These are phyloP conservation scores for Coniochaeta pulveracea DNA, from an alignment of 2,329 filamentous ascomycete genomes.

Conservation along the genomic window DNA sequence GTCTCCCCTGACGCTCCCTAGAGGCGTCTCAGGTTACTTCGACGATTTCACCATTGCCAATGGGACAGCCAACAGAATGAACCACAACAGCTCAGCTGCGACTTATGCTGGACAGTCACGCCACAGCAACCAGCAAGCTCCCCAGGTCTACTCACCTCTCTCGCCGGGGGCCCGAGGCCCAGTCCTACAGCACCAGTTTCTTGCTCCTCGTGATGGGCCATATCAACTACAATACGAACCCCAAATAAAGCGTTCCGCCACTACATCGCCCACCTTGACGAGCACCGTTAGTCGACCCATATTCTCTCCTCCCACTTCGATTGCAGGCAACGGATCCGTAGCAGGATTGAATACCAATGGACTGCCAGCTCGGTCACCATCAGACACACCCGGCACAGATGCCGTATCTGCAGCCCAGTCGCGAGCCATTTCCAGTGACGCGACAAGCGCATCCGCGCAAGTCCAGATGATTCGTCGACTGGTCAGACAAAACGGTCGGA, in stretches of 20 bases:
- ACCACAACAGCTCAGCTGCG: slow-evolving; percentile 1
- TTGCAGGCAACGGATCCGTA: neutral
- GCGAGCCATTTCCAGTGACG: slow-evolving; percentile 17
- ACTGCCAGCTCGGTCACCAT: slow-evolving; percentile 5
- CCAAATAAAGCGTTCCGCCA: slow-evolving; percentile 14
- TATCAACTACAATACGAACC: slow-evolving; percentile 14
- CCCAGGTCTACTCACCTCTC: slow-evolving; percentile 12
- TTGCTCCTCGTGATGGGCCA: slow-evolving; percentile 15
- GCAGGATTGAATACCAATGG: neutral
- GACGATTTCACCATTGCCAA: slow-evolving; percentile 15
- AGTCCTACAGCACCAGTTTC: slow-evolving; percentile 12
- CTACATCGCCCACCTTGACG: slow-evolving; percentile 18
- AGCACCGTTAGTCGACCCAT: neutral
- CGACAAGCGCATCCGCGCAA: slow-evolving; percentile 15
- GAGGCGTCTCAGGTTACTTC: slow-evolving; percentile 24
- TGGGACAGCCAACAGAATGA: neutral
- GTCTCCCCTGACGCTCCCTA: slow-evolving; percentile 27
- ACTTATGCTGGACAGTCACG: neutral
- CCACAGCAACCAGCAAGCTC: neutral
- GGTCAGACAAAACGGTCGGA: slow-evolving; percentile 28
- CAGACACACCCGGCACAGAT: slow-evolving; percentile 4
- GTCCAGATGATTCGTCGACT: slow-evolving; percentile 26
- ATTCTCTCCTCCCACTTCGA: no score
- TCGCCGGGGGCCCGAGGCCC: slow-evolving; percentile 14
- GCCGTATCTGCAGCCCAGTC: slow-evolving; percentile 13